Percentiles rank a stretch among this genome's conserved stretches.
Conservation (phyloP, 306 rosid species). For the Cucurbita pepo region DNA sequence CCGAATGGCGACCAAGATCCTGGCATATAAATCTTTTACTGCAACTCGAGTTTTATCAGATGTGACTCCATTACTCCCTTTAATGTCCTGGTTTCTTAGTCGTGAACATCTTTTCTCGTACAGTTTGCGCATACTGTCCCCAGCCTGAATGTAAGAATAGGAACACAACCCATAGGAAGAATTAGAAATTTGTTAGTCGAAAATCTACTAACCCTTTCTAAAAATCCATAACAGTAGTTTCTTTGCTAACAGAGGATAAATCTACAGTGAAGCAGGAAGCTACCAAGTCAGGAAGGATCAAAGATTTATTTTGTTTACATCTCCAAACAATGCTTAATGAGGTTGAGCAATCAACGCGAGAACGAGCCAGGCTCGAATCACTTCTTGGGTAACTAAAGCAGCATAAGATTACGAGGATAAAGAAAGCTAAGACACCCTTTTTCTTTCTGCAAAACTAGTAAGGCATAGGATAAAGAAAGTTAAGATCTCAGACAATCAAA, state of each 20-base stretch:
- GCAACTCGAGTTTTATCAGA: constrained; percentile 62
- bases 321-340: not conserved
- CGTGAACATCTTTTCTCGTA: constrained; percentile 68
- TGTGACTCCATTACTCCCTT: constrained; percentile 48
- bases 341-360: not conserved
- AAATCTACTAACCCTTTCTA: not conserved
- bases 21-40: constrained; percentile 72
- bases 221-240: not conserved
- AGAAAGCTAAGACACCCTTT: not conserved
- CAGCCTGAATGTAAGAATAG: constrained; percentile 39
- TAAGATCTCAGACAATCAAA: not conserved
- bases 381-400: not conserved
- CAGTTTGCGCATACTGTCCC: constrained; percentile 56
- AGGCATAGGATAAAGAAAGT: not conserved
- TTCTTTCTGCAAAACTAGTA: not conserved
- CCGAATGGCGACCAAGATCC: constrained; percentile 74
- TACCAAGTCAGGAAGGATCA: not conserved
- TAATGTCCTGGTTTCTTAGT: constrained; percentile 47
- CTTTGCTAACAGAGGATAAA: not conserved
- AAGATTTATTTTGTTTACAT: not conserved
- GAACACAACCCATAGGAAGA: not conserved
- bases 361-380: not conserved
- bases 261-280: not conserved
- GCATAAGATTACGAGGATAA: not conserved
- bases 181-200: not conserved